Percentiles rank a stretch among this genome's conserved stretches.
phyloP scores from a whole-genome alignment of 306 rosid species.

The Pachyrhizus erosus region DNA sequence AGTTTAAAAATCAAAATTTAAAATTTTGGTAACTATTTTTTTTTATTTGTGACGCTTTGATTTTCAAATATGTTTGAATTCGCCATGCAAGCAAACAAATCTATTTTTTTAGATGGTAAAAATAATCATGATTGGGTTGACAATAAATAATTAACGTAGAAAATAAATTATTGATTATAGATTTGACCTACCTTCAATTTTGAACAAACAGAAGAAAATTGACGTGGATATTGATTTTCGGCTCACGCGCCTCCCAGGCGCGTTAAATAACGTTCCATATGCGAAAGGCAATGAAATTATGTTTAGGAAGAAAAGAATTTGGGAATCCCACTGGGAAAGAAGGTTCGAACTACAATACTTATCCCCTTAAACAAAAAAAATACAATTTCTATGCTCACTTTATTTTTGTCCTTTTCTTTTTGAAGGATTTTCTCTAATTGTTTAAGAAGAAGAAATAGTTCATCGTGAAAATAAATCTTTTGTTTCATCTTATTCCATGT shows the following conservation, averaged over 20 bases:
- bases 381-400: not conserved
- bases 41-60: not conserved
- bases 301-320: not conserved
- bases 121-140: not conserved
- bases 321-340: not conserved
- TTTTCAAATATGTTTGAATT: not conserved
- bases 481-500: not conserved
- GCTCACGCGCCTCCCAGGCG: not conserved
- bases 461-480: not conserved
- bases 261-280: not conserved
- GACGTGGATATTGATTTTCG: not conserved
- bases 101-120: not conserved
- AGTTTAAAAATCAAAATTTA: not conserved
- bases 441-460: not conserved
- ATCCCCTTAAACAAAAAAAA: not conserved
- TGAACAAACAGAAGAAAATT: not conserved
- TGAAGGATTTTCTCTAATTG: not conserved
- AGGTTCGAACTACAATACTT: not conserved
- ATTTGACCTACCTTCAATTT: not conserved
- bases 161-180: not conserved
- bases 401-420: not conserved
- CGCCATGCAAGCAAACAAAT: not conserved
- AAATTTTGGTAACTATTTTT: not conserved
- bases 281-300: not conserved
- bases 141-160: not conserved